phyloP scores from a whole-genome alignment of 331 rosid species.

The Quercus lobata region DNA sequence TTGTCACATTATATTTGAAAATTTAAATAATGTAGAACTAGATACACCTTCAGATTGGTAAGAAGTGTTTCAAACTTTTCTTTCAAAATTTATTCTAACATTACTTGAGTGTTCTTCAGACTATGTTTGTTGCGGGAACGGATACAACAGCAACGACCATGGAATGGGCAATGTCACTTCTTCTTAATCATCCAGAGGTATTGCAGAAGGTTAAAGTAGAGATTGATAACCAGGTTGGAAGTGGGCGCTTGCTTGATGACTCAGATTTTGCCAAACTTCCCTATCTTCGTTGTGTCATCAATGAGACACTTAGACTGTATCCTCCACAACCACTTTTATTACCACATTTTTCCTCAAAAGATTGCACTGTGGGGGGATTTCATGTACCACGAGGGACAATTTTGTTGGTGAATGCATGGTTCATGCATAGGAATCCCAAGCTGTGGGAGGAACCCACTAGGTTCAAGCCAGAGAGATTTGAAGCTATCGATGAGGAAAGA shows the following conservation, averaged over 20 bases:
- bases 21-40: too few species aligned
- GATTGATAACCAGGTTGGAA: not conserved
- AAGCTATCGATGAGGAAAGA: not conserved
- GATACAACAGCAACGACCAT: conserved; percentile 24
- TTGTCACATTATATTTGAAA: too few species aligned
- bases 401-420: conserved; percentile 17
- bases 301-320: conserved; percentile 19
- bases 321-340: conserved; percentile 2
- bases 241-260: not conserved
- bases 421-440: conserved; percentile 20
- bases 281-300: conserved; percentile 13
- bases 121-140: conserved; percentile 27
- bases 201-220: not conserved
- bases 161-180: conserved; percentile 32
- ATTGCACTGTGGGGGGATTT: conserved; percentile 9
- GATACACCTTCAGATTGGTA: too few species aligned
- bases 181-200: not conserved
- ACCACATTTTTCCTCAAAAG: conserved; percentile 18
- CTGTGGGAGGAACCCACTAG: conserved; percentile 12
- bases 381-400: conserved; percentile 3
- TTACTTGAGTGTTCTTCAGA: not conserved
- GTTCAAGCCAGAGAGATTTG: conserved; percentile 22
- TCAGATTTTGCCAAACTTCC: not conserved
- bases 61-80: too few species aligned
- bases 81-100: too few species aligned